A percentile compares a stretch with the other conserved stretches of the same genome.
Evolutionary conservation across 2,329 filamentous ascomycete species (phyloP).

Genomic region (Penicillium aurantiogriseum): DNA sequence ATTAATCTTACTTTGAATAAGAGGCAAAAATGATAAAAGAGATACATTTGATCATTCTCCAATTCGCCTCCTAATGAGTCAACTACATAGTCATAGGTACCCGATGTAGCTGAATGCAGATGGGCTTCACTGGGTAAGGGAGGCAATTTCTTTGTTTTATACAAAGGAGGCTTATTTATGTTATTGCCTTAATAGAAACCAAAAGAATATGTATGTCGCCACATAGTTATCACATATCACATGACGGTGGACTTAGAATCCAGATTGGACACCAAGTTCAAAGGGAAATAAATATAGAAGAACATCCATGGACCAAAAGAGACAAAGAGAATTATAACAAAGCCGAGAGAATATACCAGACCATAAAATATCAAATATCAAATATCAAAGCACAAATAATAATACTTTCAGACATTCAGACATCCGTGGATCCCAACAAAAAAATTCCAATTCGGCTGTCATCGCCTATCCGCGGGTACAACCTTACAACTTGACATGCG

Average conservation of each 20-base stretch:
- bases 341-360: no score
- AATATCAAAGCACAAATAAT: background rate
- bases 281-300: no score
- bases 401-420: background rate
- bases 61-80: background rate
- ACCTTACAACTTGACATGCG: background rate
- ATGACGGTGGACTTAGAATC: background rate
- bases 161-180: background rate
- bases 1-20: background rate
- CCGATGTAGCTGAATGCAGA: no score
- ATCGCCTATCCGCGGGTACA: slow-evolving; percentile 2
- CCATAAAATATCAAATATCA: no score
- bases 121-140: background rate
- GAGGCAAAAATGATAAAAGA: background rate
- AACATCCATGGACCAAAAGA: no score
- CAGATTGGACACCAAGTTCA: no score
- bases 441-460: background rate
- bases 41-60: background rate
- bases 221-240: background rate
- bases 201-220: background rate
- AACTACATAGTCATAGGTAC: background rate
- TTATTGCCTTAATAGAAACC: background rate
- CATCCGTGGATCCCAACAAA: background rate
- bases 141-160: background rate
- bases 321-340: background rate